These are phyloP conservation scores for Cyclaneusma minus DNA, from an alignment of 2,329 filamentous ascomycete species.

Conservation along the genomic window DNA sequence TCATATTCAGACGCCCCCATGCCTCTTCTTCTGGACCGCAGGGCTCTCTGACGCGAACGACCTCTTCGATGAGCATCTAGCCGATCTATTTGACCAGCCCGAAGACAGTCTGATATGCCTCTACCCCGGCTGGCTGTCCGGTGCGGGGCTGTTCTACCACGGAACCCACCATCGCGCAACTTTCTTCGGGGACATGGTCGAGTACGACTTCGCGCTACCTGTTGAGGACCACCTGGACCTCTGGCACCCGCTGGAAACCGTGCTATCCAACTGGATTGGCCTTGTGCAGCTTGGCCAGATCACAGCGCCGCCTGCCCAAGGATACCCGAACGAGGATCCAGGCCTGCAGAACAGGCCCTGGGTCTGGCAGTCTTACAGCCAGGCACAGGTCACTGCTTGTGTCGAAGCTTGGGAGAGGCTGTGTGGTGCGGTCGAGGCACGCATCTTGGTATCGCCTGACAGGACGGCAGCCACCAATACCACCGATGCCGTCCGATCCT, in stretches of 20 bases:
- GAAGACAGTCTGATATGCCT: constrained; percentile 13
- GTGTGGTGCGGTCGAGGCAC: constrained; percentile 13
- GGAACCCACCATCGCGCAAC: constrained; percentile 6
- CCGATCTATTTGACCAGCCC: too few relatives aligned
- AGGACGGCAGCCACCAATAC: constrained; percentile 10
- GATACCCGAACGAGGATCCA: constrained; percentile 7
- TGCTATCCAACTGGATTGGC: constrained; percentile 12
- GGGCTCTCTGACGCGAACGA: constrained; percentile 6
- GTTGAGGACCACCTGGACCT: constrained; percentile 8
- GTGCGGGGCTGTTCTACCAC: constrained; percentile 18
- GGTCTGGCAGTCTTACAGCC: constrained; percentile 18
- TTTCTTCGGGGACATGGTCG: constrained; percentile 6
- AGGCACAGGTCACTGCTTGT: constrained; percentile 12
- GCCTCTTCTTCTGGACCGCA: constrained; percentile 13
- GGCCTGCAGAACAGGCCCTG: constrained; percentile 14
- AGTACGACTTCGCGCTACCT: constrained; percentile 6
- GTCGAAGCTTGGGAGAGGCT: constrained; percentile 14
- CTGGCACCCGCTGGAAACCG: constrained; percentile 14
- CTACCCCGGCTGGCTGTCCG: constrained; percentile 9
- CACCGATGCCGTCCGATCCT: too few relatives aligned
- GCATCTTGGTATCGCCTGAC: constrained; percentile 11
- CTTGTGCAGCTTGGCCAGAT: constrained; percentile 10
- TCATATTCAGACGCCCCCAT: constrained; percentile 1
- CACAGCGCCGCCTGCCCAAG: constrained; percentile 6
- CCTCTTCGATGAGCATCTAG: constrained; percentile 11